A percentile compares a stretch with the other conserved stretches of the same genome.
These are phyloP conservation scores for Tetrapisispora nanseiensis DNA, from an alignment of 805 yeast genomes.

Conservation along the genomic window DNA sequence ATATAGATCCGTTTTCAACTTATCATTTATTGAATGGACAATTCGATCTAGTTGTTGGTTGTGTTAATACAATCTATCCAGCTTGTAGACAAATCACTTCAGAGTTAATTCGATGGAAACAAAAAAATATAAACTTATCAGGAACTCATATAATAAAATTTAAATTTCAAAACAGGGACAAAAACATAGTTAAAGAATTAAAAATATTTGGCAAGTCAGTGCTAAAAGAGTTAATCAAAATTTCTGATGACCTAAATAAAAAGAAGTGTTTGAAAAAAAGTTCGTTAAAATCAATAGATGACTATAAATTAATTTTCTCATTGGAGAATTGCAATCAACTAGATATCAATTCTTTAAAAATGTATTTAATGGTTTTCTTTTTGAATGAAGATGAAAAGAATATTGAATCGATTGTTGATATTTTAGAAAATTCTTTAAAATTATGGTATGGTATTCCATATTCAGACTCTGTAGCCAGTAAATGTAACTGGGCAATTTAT, in stretches of 20 bases:
- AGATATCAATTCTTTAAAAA: constrained; percentile 1
- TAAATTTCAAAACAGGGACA: constrained; percentile 2
- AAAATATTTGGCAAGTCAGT: constrained; percentile 3
- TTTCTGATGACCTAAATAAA: background rate
- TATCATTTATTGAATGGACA: background rate
- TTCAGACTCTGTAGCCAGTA: background rate
- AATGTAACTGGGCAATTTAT: constrained; percentile 9
- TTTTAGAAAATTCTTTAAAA: constrained; percentile 7
- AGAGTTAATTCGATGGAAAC: constrained; percentile 1
- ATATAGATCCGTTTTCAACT: background rate
- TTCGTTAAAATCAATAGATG: background rate
- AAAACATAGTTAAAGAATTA: background rate
- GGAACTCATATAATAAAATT: constrained; percentile 8
- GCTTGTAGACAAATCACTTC: background rate
- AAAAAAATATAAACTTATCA: background rate
- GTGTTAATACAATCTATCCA: constrained; percentile 1
- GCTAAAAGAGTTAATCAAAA: background rate
- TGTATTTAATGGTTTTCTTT: constrained; percentile 7
- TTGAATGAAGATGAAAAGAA: constrained; percentile 1
- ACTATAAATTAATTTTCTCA: constrained; percentile 6
- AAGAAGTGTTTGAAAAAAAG: background rate
- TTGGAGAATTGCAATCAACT: constrained; percentile 5
- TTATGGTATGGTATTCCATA: constrained; percentile 7
- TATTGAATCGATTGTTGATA: background rate
- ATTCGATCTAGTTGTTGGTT: constrained; percentile 2